Percentiles rank a stretch among this genome's conserved stretches.
Evolutionary conservation across 495 filamentous ascomycete genomes (phyloP).

Genomic region (Halenospora varia): DNA sequence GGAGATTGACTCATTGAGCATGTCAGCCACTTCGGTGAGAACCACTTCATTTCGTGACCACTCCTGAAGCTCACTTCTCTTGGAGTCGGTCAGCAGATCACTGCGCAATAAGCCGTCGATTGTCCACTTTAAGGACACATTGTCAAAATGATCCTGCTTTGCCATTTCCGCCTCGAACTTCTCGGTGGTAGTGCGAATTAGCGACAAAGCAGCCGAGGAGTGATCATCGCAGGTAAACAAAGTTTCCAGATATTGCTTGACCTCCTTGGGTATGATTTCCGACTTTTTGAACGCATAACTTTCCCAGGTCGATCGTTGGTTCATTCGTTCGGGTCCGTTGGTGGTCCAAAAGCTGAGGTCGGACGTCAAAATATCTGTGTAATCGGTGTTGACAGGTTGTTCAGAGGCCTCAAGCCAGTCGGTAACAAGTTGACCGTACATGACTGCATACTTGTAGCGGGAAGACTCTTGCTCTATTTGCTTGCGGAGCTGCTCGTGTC

Average conservation of each 20-base stretch:
- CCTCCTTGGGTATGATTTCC: conserved; percentile 32
- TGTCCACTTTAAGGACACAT: conserved; percentile 38
- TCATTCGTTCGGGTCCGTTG: too few relatives aligned
- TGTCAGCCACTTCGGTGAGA: conserved; percentile 55
- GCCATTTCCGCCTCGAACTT: conserved; percentile 39
- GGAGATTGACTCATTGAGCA: conserved; percentile 44
- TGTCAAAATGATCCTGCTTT: conserved; percentile 33
- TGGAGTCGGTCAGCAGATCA: conserved; percentile 56
- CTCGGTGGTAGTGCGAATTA: conserved; percentile 36
- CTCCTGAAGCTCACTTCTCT: conserved; percentile 50
- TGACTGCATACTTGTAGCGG: too few relatives aligned
- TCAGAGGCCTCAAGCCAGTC: too few relatives aligned
- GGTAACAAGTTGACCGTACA: too few relatives aligned
- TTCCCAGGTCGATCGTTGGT: too few relatives aligned
- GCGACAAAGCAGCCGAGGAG: conserved; percentile 36
- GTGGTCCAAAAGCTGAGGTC: too few relatives aligned
- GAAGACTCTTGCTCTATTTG: too few relatives aligned
- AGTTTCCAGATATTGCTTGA: conserved; percentile 50
- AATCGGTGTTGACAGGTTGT: too few relatives aligned
- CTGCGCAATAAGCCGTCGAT: conserved; percentile 49
- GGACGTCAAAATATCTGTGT: too few relatives aligned
- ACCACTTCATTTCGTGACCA: conserved; percentile 53
- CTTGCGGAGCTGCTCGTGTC: too few relatives aligned
- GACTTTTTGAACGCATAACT: too few relatives aligned
- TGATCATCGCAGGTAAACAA: conserved; percentile 21